phyloP scores from a whole-genome alignment of 176 grass and related monocot genomes.

The Zea mays region Zm-B73-REFERENCE-NAM-5.0 NC_050104.1:21436001-21436500 shows the following conservation, averaged over 20 bases:
- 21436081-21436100: no score
- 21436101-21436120: no score
- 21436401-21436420: conserved; percentile 1
- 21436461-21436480: neutral
- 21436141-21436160: neutral
- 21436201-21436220: neutral
- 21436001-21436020: no score
- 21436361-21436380: neutral
- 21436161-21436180: neutral
- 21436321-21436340: conserved; percentile 12
- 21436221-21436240: neutral
- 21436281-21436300: neutral
- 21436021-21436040: no score
- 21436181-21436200: neutral
- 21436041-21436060: no score
- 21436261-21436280: neutral
- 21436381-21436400: conserved; percentile 1
- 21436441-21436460: neutral
- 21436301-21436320: neutral
- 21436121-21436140: neutral
- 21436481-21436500: neutral
- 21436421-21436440: neutral
- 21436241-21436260: neutral
- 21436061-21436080: no score
- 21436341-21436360: conserved; percentile 20